A percentile compares a stretch with the other conserved stretches of the same genome.
phyloP scores from a whole-genome alignment of 2,329 filamentous ascomycete genomes.

The Botrytis hyacinthi region DNA sequence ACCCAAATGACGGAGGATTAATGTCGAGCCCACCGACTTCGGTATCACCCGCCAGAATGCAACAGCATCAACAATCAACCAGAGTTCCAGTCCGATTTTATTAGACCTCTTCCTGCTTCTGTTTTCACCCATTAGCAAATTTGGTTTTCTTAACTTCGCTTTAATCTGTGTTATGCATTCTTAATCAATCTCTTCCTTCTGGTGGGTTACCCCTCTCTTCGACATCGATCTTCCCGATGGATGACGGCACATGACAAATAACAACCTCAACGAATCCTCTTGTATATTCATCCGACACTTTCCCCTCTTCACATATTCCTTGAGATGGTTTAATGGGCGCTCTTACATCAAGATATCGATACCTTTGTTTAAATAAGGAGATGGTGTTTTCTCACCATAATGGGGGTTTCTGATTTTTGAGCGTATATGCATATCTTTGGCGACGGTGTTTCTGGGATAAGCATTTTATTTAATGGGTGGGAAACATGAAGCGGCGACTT shows the following conservation, averaged over 20 bases:
- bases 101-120: conserved; percentile 31
- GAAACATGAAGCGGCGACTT: conserved; percentile 40
- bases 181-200: conserved; percentile 32
- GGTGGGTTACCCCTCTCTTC: conserved; percentile 35
- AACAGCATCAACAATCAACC: conserved; percentile 36
- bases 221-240: conserved; percentile 35
- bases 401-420: conserved; percentile 36
- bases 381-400: conserved; percentile 35
- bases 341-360: conserved; percentile 39
- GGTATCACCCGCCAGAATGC: conserved; percentile 61
- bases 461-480: conserved; percentile 37
- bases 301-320: conserved; percentile 33
- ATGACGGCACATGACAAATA: conserved; percentile 30
- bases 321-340: conserved; percentile 35
- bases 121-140: conserved; percentile 28
- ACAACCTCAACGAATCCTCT: conserved; percentile 38
- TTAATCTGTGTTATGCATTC: conserved; percentile 36
- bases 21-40: conserved; percentile 85
- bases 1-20: conserved; percentile 84
- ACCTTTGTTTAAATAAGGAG: conserved; percentile 37
- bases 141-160: conserved; percentile 32
- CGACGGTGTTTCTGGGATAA: conserved; percentile 37
- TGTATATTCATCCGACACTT: conserved; percentile 38
- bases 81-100: conserved; percentile 31
- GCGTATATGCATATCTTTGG: conserved; percentile 38